These are phyloP conservation scores for Colletotrichum sp. DNA, from an alignment of 2,329 filamentous ascomycete species.

Conservation along the genomic window DNA sequence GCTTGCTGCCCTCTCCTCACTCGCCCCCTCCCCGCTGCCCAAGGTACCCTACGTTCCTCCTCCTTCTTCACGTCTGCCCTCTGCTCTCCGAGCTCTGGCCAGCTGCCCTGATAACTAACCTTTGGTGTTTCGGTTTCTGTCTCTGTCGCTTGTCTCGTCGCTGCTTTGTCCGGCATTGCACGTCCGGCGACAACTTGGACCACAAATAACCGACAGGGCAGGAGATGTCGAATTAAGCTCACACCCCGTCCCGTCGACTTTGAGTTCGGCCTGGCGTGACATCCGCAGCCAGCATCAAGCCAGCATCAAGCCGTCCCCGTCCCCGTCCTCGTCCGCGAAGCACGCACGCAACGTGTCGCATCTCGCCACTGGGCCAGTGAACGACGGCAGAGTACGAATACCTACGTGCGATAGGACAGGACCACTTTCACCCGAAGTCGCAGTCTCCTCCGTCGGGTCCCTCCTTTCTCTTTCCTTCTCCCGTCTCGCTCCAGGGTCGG, in stretches of 20 bases:
- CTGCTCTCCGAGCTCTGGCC: not conserved
- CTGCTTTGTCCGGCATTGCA: not conserved
- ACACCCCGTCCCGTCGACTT: constrained; percentile 1
- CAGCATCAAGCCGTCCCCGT: not conserved
- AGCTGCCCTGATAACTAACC: not conserved
- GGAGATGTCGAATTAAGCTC: constrained; percentile 20
- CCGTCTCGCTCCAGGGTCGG: not conserved
- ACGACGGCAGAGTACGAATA: not conserved
- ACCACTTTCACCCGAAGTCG: constrained; percentile 19
- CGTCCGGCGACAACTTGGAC: not conserved
- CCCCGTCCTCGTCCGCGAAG: not conserved
- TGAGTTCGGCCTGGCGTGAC: constrained; percentile 4
- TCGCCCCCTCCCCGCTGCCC: not conserved
- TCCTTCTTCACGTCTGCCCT: not conserved
- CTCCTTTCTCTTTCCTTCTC: not conserved
- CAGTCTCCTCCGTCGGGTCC: constrained; percentile 6
- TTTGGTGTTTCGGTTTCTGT: not conserved
- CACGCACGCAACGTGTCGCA: not conserved
- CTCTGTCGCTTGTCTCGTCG: not conserved
- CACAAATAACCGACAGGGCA: not conserved
- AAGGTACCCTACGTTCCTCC: not conserved
- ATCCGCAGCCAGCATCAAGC: not conserved
- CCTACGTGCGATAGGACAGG: not conserved
- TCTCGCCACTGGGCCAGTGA: not conserved
- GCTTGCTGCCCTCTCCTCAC: not conserved